Base-by-base conservation (phyloP, 2,329 filamentous ascomycete genomes). In the Mycogone perniciosa region DNA sequence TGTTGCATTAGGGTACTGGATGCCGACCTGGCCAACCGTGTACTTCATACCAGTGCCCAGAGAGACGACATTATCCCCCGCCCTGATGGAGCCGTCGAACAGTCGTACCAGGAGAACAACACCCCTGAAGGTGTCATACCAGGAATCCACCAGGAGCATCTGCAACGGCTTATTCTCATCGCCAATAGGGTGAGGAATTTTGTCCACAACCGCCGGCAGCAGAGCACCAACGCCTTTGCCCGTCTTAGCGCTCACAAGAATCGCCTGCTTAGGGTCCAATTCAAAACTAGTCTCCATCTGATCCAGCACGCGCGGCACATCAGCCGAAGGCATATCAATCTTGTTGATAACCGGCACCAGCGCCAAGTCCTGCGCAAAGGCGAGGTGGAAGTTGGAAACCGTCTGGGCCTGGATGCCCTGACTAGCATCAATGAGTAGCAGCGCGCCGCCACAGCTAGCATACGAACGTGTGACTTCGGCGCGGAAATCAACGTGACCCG, bases 401-500 rank as follows among this genome's bases (percentile, higher is more conserved):
- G 93, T 99, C 74, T 99, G 93, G 5, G 93, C 93, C 72, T 99
- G 93, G 2, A 99, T 85, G 42, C 93, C 93, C 70, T 99, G 93
- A 59, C 88, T 95, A 6, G 92, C 93, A 75, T 99, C 93, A 3
- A 99, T 92, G 1, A 99, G 81, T 47, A 99, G 76, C 54, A 99
- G 68, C 1, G 93, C 92, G 46, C 93, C 95, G 56, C 91, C 92
- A 66, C 93, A 99, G 62, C 89, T 95, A 46, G 92, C 92, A 73
- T 99, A 99, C 56, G 89, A 96, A 44, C 93, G 81, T 33, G 89
- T 95, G 8, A 99, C 93, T 70, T 99, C 93, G 44, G 93, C 93
- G 50, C 93, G 82, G 69, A 99, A 99, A 72, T 99, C 93, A 52
- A 99, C 93, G 72, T 99, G 93, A 30, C 93, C 93, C 0, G 93